Evolutionary conservation across 2,329 filamentous ascomycete species (phyloP).

Genomic region (Fusarium sp.): DNA sequence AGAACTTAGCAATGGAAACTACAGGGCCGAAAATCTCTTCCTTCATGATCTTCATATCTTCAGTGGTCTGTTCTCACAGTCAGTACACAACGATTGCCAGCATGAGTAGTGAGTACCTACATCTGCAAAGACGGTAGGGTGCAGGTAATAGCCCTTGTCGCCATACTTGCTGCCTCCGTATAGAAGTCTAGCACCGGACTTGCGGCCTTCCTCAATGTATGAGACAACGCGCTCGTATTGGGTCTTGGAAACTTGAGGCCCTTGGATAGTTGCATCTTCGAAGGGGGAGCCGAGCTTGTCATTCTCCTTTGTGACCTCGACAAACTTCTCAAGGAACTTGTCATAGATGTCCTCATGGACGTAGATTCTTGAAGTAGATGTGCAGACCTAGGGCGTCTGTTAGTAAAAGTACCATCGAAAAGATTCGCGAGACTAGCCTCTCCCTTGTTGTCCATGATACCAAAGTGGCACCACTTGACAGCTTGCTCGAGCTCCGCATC

Average conservation of each 20-base stretch:
- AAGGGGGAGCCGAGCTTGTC: constrained; percentile 74
- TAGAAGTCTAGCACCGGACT: constrained; percentile 70
- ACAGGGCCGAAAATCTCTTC: constrained; percentile 52
- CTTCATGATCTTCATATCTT: constrained; percentile 48
- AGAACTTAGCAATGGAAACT: constrained; percentile 47
- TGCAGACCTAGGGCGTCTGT: constrained; percentile 61
- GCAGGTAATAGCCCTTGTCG: constrained; percentile 47
- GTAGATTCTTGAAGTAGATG: constrained; percentile 69
- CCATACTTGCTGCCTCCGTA: constrained; percentile 50
- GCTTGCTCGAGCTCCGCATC: constrained; percentile 72
- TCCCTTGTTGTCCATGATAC: constrained; percentile 68
- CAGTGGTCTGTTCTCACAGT: constrained; percentile 35
- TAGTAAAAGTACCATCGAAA: neutral
- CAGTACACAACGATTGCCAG: constrained; percentile 38
- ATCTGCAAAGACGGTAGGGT: constrained; percentile 49
- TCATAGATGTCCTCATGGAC: constrained; percentile 70
- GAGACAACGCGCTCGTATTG: constrained; percentile 74
- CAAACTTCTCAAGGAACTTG: constrained; percentile 69
- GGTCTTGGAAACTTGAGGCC: constrained; percentile 73
- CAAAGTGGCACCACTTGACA: constrained; percentile 62
- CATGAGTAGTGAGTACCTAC: constrained; percentile 21
- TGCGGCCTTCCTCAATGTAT: constrained; percentile 74
- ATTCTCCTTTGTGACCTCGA: constrained; percentile 60
- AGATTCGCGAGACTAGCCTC: constrained; percentile 56
- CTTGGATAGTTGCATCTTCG: constrained; percentile 71